phyloP scores from a whole-genome alignment of 2,329 filamentous ascomycete genomes.

The Keithomyces neogunnii region DNA sequence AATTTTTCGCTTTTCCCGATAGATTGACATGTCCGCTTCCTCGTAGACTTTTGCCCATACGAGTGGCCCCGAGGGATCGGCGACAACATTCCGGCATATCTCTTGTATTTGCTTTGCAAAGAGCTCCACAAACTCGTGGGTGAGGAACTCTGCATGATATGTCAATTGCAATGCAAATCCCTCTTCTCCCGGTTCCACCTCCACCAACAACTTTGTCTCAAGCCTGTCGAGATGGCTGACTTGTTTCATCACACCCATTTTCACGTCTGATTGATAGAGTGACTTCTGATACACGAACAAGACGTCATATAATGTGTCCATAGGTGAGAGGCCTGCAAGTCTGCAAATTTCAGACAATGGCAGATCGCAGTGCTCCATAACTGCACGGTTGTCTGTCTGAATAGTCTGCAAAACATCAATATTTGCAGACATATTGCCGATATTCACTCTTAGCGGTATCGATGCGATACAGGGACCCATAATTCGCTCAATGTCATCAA shows the following conservation, averaged over 20 bases:
- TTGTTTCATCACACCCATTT: constrained; percentile 36
- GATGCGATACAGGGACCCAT: constrained; percentile 75
- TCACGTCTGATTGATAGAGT: constrained; percentile 29
- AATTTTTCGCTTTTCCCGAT: constrained; percentile 31
- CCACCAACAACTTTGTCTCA: constrained; percentile 68
- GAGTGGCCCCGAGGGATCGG: constrained; percentile 14
- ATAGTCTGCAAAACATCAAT: constrained; percentile 54
- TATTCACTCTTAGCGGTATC: constrained; percentile 60
- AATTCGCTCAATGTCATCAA: constrained; percentile 61
- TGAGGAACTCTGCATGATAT: constrained; percentile 39
- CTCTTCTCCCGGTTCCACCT: constrained; percentile 56
- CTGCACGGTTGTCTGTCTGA: constrained; percentile 56
- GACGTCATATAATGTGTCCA: constrained; percentile 61
- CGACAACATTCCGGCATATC: constrained; percentile 29
- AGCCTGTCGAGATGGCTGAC: constrained; percentile 58
- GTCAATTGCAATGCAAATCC: constrained; percentile 37
- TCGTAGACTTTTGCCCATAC: constrained; percentile 15
- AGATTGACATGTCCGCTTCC: constrained; percentile 33
- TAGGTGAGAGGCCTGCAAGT: constrained; percentile 43
- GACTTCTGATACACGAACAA: constrained; percentile 83
- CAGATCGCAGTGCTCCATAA: constrained; percentile 54
- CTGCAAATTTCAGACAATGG: constrained; percentile 64
- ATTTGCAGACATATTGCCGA: constrained; percentile 41
- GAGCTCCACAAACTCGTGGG: constrained; percentile 42
- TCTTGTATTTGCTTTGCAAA: constrained; percentile 54